phyloP scores from a whole-genome alignment of 2,329 filamentous ascomycete species.

The Apiospora kogelbergensis region DNA sequence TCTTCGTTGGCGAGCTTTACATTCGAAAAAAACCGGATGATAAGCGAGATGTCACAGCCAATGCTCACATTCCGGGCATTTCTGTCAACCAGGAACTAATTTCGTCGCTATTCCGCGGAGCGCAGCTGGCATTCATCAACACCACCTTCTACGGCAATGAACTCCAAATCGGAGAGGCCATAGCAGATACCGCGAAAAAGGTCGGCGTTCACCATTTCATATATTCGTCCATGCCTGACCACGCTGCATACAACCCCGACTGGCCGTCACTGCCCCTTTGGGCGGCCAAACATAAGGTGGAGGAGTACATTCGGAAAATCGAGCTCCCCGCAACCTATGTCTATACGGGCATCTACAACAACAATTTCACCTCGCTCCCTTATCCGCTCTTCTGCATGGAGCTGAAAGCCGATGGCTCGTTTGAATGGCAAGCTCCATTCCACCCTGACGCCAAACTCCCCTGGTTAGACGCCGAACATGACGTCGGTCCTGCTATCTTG shows the following conservation, averaged over 20 bases:
- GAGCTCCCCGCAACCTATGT: slow-evolving; percentile 87
- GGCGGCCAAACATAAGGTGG: slow-evolving; percentile 89
- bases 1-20: slow-evolving; percentile 65
- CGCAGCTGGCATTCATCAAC: slow-evolving; percentile 93
- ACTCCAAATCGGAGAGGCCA: slow-evolving; percentile 79
- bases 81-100: slow-evolving; percentile 74
- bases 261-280: slow-evolving; percentile 89
- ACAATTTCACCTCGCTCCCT: slow-evolving; percentile 91
- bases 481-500: slow-evolving; percentile 86
- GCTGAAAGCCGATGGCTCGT: slow-evolving; percentile 78
- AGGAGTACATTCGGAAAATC: slow-evolving; percentile 84
- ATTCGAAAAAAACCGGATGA: slow-evolving; percentile 52
- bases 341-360: slow-evolving; percentile 97
- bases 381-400: slow-evolving; percentile 98
- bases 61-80: slow-evolving; percentile 60
- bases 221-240: slow-evolving; percentile 97
- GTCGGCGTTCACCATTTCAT: slow-evolving; percentile 87
- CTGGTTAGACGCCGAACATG: slow-evolving; percentile 95
- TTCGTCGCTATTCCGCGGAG: slow-evolving; percentile 75
- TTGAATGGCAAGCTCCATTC: slow-evolving; percentile 92
- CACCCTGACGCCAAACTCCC: slow-evolving; percentile 85
- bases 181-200: slow-evolving; percentile 86
- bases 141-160: slow-evolving; percentile 97
- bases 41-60: slow-evolving; percentile 66
- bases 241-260: slow-evolving; percentile 70